phyloP scores from a whole-genome alignment of 2,329 filamentous ascomycete genomes.

The Sclerotinia nivalis region DNA sequence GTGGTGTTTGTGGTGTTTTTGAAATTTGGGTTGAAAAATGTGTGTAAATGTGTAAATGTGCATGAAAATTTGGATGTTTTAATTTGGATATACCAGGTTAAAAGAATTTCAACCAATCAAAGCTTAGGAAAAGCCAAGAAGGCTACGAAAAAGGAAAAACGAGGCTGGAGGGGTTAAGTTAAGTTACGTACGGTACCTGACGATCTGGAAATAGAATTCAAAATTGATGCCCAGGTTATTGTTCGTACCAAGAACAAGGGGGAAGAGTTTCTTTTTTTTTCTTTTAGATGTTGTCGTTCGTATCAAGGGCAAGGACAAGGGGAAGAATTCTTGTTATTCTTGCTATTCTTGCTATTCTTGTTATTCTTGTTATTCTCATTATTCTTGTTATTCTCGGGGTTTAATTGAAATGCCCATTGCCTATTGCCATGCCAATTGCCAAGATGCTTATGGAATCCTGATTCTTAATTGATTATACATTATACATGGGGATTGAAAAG shows the following conservation, averaged over 20 bases:
- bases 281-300: not conserved
- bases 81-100: not conserved
- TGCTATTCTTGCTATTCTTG: too few relatives aligned
- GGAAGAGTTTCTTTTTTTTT: too few relatives aligned
- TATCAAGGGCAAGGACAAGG: not conserved
- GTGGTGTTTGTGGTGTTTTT: not conserved
- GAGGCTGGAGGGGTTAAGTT: slow-evolving; percentile 3
- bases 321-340: not conserved
- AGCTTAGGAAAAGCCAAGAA: not conserved
- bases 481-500: too few relatives aligned
- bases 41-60: too few relatives aligned
- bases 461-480: too few relatives aligned
- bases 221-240: not conserved
- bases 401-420: not conserved
- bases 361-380: too few relatives aligned
- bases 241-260: not conserved
- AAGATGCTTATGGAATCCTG: too few relatives aligned
- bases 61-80: too few relatives aligned
- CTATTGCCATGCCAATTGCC: not conserved
- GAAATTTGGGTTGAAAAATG: not conserved
- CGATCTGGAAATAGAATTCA: not conserved
- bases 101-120: not conserved
- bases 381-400: not conserved
- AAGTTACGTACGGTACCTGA: too few relatives aligned
- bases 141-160: not conserved